These are phyloP conservation scores for Chaetomiaceae sp. DNA, from an alignment of 2,329 filamentous ascomycete genomes.

Conservation along the genomic window DNA sequence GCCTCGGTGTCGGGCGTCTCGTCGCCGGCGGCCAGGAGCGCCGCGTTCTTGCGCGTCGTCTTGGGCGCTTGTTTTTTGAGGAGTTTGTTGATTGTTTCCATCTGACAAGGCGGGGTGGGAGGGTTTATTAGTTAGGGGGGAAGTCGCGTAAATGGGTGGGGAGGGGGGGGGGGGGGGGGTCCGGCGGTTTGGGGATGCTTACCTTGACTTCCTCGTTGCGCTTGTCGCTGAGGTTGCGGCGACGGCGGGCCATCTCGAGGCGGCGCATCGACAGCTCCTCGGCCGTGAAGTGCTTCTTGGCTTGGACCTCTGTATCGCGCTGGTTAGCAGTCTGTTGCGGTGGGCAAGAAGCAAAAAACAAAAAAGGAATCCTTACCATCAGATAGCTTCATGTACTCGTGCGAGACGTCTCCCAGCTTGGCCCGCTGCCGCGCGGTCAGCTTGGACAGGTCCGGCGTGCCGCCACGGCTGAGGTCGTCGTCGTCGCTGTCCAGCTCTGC, in stretches of 20 bases:
- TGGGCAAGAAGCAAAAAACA: too few relatives aligned
- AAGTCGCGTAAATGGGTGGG: neutral
- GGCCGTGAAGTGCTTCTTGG: constrained; percentile 57
- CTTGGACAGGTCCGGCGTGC: constrained; percentile 51
- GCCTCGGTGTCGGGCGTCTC: constrained; percentile 44
- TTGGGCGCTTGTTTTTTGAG: constrained; percentile 83
- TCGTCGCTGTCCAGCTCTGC: constrained; percentile 34
- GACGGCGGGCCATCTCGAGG: constrained; percentile 57
- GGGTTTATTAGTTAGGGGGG: neutral
- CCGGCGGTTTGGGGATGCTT: constrained; percentile 26
- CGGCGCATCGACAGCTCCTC: constrained; percentile 59
- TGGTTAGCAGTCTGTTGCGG: constrained; percentile 15
- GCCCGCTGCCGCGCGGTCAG: constrained; percentile 59
- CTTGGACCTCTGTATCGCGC: constrained; percentile 52
- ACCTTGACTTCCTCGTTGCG: constrained; percentile 61
- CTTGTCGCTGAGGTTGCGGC: constrained; percentile 60
- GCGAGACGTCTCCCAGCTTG: constrained; percentile 51
- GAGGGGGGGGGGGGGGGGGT: neutral
- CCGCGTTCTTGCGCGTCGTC: constrained; percentile 50
- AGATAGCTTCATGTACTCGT: constrained; percentile 55
- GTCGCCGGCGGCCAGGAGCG: constrained; percentile 41
- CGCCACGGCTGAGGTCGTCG: constrained; percentile 43
- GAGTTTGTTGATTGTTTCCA: constrained; percentile 87
- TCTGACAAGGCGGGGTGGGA: constrained; percentile 41
- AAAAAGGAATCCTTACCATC: constrained; percentile 56